Evolutionary conservation across 495 filamentous ascomycete species (phyloP).

Genomic region (Hypoxylon fragiforme): DNA sequence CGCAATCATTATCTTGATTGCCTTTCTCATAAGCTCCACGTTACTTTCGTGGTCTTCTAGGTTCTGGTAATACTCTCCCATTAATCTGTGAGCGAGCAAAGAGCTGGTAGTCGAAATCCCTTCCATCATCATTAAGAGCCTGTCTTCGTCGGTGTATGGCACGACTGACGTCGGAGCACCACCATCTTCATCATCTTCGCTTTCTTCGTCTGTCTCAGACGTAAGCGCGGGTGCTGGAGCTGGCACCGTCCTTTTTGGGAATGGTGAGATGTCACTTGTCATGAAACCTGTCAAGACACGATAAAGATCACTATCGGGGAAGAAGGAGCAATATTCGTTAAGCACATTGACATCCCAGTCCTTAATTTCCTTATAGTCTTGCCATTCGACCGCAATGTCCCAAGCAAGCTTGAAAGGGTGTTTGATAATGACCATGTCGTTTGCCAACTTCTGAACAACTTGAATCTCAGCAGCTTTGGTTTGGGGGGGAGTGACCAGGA

Average conservation of each 20-base stretch:
- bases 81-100: slow-evolving; percentile 78
- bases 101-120: slow-evolving; percentile 77
- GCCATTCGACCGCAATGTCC: slow-evolving; percentile 88
- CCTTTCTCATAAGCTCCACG: slow-evolving; percentile 76
- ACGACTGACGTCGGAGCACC: slow-evolving; percentile 52
- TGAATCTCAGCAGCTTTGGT: slow-evolving; percentile 69
- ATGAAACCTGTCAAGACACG: slow-evolving; percentile 81
- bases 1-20: slow-evolving; percentile 58
- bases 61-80: slow-evolving; percentile 81
- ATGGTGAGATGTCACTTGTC: slow-evolving; percentile 82
- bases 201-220: slow-evolving; percentile 39
- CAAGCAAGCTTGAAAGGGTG: slow-evolving; percentile 90
- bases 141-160: slow-evolving; percentile 67
- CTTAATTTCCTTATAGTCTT: slow-evolving; percentile 69
- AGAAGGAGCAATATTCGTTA: slow-evolving; percentile 77
- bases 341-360: slow-evolving; percentile 76
- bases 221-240: slow-evolving; percentile 19
- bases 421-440: slow-evolving; percentile 93
- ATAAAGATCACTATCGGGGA: slow-evolving; percentile 78
- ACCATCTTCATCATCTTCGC: slow-evolving; percentile 57
- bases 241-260: slow-evolving; percentile 51
- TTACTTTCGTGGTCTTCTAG: slow-evolving; percentile 86
- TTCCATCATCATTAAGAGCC: slow-evolving; percentile 79
- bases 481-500: slow-evolving; percentile 65
- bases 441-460: slow-evolving; percentile 72